Evolutionary conservation across 805 yeast species (phyloP), one percentile per base, ranked within the genome.

Genomic region (Candida orba): DNA sequence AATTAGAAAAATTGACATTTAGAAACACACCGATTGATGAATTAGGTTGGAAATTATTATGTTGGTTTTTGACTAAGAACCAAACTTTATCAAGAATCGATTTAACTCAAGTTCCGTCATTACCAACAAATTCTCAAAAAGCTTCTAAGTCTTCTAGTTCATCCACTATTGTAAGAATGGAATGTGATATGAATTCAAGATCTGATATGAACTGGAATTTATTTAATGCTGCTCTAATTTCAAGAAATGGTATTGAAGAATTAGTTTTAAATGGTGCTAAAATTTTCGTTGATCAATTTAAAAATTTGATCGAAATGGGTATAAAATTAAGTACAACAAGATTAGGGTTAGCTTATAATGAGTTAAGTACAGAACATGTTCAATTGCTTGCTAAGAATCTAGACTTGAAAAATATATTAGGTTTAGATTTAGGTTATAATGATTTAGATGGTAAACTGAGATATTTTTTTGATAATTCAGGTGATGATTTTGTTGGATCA

Each of bases 381-480:
- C 65, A 68, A 41, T 59, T 75, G 10, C 50, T 86, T n/a, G 77
- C 80, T 2, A 62, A 72, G 29, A 84, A 90, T 85, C 51, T 85
- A 34, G 52, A 59, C 45, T 63, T 56, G 14, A 62, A 63, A 38
- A 65, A 56, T 24, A 72, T 80, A 6, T 58, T 78, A 37, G 96
- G 96, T 1, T 52, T 90, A 9, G 96, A 89, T 66, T 55, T 90
- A 9, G 96, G 95, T 4, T 90, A 82, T 55, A 90, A 90, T 56
- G 89, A 87, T 58, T 63, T 78, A 38, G 58, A 64, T 39, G 69
- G 65, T 3, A 66, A 65, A 45, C 33, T 67, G 8, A 43, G 43
- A 4, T 51, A 58, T 4, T 59, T 67, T 25, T 46, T 54, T 20
- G 52, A 50, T 9, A 59, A 60, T 3, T 45, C 62, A 6, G 44